Evolutionary conservation across 2,329 filamentous ascomycete genomes (phyloP), one percentile per base, ranked within the genome.

Genomic region (Aspergillus ustus): DNA sequence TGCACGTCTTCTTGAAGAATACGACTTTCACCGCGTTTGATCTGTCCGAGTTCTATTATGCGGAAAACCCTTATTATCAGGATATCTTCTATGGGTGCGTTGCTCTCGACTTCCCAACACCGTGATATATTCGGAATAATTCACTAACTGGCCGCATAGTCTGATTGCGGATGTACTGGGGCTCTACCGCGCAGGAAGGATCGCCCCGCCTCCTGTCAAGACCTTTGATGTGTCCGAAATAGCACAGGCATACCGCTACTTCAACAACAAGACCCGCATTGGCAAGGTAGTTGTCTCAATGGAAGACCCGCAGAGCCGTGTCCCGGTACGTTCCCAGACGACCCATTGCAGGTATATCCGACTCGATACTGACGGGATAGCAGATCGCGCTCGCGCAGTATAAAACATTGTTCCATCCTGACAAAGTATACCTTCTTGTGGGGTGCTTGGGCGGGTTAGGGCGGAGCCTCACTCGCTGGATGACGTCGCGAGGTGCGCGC

Each of bases 381-480:
- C n/a, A n/a, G n/a, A n/a, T n/a, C n/a, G n/a, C n/a, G n/a, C n/a
- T n/a, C n/a, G n/a, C n/a, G n/a, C n/a, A n/a, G n/a, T n/a, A n/a
- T n/a, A n/a, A n/a, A n/a, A n/a, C n/a, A n/a, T n/a, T n/a, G n/a
- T n/a, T n/a, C n/a, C n/a, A n/a, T n/a, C 11, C 34, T 2, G 17
- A 45, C 28, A 46, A 53, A 20, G 37, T 8, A 0, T 88, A 87
- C 56, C 63, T 87, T 3, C 72, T 88, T 2, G 77, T 80, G 2
- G 86, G 86, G 2, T 83, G 84, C 1, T 75, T 87, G 0, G 85
- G 85, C 4, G 85, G 85, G 1, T 75, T 88, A 1, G 85, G 85
- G 0, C 76, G 79, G 15, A 81, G 79, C 65, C 80, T 68, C 40
- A 56, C 62, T 2, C 51, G 54, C 8, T 68, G 62, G 62, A 70